Conservation (phyloP, 805 yeast genomes). For the Jamesozyma lodderae region DNA sequence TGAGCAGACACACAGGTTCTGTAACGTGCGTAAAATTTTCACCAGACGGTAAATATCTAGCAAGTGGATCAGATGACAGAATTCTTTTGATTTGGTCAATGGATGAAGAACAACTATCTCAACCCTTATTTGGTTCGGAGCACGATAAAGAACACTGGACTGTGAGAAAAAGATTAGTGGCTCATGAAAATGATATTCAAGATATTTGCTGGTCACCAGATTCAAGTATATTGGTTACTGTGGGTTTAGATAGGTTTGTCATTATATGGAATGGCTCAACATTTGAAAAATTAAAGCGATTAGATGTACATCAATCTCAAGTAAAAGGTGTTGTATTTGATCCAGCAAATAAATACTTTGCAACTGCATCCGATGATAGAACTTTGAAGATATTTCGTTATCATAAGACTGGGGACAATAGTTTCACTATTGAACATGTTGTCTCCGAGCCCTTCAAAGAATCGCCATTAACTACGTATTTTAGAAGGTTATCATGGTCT, state of each 20-base stretch:
- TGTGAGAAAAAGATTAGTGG: conserved; percentile 82
- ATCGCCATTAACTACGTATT: conserved; percentile 88
- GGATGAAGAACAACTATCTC: conserved; percentile 47
- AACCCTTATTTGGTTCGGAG: conserved; percentile 57
- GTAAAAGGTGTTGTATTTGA: conserved; percentile 96
- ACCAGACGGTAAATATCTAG: conserved; percentile 84
- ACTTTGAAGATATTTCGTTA: conserved; percentile 82
- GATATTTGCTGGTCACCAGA: conserved; percentile 99
- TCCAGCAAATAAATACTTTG: conserved; percentile 96
- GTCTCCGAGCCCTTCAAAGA: conserved; percentile 77
- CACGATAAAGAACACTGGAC: conserved; percentile 90
- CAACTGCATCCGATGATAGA: conserved; percentile 93
- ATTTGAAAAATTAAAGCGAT: conserved; percentile 74
- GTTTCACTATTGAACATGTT: conserved; percentile 78
- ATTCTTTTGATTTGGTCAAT: conserved; percentile 87
- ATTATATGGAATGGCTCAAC: conserved; percentile 91
- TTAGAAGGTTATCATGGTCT: conserved; percentile 78
- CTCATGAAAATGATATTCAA: conserved; percentile 96
- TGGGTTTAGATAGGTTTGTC: conserved; percentile 87
- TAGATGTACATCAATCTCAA: conserved; percentile 88
- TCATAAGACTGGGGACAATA: conserved; percentile 61
- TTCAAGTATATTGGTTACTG: conserved; percentile 80
- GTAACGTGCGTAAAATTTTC: conserved; percentile 90
- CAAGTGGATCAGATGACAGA: conserved; percentile 93
- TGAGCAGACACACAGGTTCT: conserved; percentile 95